phyloP scores from a whole-genome alignment of 345 rosid species.

The Salix arbutifolia region DNA sequence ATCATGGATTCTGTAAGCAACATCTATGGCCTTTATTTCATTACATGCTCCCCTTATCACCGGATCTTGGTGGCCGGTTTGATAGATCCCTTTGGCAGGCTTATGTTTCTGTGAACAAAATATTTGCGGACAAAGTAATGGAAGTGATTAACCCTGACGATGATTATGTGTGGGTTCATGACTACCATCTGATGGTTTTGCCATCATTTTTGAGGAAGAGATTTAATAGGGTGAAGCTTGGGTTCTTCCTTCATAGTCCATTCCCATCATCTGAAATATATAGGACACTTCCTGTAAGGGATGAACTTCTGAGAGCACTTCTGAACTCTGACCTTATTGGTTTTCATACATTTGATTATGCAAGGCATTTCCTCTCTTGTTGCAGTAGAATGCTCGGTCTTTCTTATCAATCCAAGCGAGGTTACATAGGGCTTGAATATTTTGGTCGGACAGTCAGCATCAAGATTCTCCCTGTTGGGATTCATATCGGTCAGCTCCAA shows the following conservation, averaged over 20 bases:
- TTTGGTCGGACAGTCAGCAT: constrained; percentile 86
- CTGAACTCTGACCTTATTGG: constrained; percentile 83
- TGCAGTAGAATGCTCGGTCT: constrained; percentile 95
- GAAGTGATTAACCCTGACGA: constrained; percentile 93
- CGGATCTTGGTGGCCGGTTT: constrained; percentile 86
- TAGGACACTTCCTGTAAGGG: constrained; percentile 81
- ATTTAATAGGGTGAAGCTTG: constrained; percentile 83
- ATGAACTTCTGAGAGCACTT: constrained; percentile 77
- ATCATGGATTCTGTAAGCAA: constrained; percentile 94
- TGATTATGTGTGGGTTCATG: constrained; percentile 93
- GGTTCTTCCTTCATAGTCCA: constrained; percentile 90
- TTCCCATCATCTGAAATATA: constrained; percentile 94
- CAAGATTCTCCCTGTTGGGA: constrained; percentile 91
- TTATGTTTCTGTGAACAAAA: constrained; percentile 87
- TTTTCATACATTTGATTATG: constrained; percentile 92
- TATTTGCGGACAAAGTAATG: constrained; percentile 91
- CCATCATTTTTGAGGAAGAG: constrained; percentile 90
- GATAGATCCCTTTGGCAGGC: constrained; percentile 91
- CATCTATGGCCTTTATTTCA: constrained; percentile 94
- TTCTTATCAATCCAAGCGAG: constrained; percentile 83
- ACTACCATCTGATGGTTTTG: constrained; percentile 89
- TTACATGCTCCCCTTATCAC: constrained; percentile 89
- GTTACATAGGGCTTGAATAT: constrained; percentile 83
- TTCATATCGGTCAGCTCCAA: constrained; percentile 81
- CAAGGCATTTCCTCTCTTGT: constrained; percentile 90